Evolutionary conservation across 306 rosid genomes (phyloP), one percentile per base, ranked within the genome.

Genomic region (Fagus sylvatica): DNA sequence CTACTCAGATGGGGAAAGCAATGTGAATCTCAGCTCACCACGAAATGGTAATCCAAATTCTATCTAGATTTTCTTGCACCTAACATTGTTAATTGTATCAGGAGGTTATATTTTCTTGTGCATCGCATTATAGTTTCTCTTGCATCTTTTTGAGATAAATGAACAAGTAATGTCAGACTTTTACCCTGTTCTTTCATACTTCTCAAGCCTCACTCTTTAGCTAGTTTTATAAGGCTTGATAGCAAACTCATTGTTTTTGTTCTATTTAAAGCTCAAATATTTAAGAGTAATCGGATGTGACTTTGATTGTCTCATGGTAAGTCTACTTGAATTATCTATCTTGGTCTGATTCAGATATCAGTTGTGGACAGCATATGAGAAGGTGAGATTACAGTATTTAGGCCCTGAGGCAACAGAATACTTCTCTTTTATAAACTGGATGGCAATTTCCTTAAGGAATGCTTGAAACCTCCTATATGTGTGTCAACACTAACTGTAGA

Each of bases 1-100:
- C 82, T 89, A 64, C 82, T 87, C 95, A 34, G 98, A 91, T 33
- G 93, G 82, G 72, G 89, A 87, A 78, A 89, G 89, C 84, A 88
- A 87, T 61, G 78, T 90, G 75, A 90, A 79, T 81, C 69, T 71
- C 79, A 75, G 68, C 76, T 77, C 84, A 51, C 81, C 77, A 34
- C 76, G 36, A 62, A 70, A 48, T 62, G 87, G 89, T 80, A 86
- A 74, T 79, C 71, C 7, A 74, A 17, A 72, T 78, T 69, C 30
- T 69, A 34, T 53, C 74, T 80, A 34, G 11, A 30, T 68, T 79
- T 40, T 34, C 10, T 36, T 53, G 74, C 72, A 57, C 75, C 41
- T 34, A 33, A 61, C 17, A 17, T 65, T 37, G 13, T 36, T 65
- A 16, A 11, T 36, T 64, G 16, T 28, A 59, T 30, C 28, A 65